Evolutionary conservation across 169 alveolate genomes (phyloP).

Genomic region (Plasmodium relictum): DNA sequence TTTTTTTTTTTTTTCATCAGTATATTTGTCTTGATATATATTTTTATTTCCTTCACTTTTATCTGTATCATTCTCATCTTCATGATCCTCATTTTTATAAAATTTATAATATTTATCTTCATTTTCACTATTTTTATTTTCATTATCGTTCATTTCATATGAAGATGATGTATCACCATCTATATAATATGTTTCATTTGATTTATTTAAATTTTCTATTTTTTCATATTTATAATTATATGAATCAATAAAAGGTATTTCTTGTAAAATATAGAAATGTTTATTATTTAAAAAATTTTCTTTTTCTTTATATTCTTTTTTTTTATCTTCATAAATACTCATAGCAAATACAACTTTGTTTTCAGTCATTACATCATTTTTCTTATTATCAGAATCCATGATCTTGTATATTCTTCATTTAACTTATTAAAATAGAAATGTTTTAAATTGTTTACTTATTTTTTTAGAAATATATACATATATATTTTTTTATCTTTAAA

Average conservation of each 20-base stretch:
- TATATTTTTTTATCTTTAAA: no score
- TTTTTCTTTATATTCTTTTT: no score
- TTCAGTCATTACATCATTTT: no score
- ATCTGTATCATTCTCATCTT: background rate
- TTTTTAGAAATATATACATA: no score
- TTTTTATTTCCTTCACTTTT: background rate
- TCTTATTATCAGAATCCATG: no score
- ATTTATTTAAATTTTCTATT: conserved; percentile 15
- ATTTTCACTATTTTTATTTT: background rate
- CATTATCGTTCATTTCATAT: background rate
- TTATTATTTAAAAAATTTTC: background rate
- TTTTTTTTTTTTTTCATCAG: background rate
- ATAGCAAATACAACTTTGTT: no score
- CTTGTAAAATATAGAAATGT: conserved; percentile 35
- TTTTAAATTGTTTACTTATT: no score
- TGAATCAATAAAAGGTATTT: conserved; percentile 46
- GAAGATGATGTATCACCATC: conserved; percentile 23
- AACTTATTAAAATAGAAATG: no score
- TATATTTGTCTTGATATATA: background rate
- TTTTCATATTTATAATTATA: conserved; percentile 52
- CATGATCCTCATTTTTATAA: background rate
- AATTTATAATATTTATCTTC: background rate
- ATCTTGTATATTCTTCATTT: no score
- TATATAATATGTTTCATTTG: conserved; percentile 13
- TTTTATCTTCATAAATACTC: no score